Evolutionary conservation across 164 flowering plant species (phyloP).

Genomic region (Dillenia turbinata): DNA sequence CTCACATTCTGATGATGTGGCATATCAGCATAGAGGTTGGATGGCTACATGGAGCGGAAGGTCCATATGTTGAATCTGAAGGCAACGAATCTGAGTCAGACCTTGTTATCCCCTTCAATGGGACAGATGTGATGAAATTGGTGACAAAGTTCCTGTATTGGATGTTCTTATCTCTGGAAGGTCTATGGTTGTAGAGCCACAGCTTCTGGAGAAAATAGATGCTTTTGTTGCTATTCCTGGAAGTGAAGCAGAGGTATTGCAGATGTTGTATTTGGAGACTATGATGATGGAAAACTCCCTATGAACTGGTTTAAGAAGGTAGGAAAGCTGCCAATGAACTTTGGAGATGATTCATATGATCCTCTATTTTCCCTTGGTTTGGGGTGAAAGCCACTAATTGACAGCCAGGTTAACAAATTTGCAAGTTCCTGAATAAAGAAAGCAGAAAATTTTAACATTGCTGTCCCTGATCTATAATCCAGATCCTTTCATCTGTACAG

Average conservation of each 20-base stretch:
- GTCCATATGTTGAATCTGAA: conserved; percentile 59
- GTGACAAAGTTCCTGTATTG: conserved; percentile 62
- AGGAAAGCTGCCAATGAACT: conserved; percentile 64
- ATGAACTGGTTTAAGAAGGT: conserved; percentile 66
- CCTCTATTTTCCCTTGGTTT: conserved; percentile 69
- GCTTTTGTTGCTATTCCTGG: conserved; percentile 85
- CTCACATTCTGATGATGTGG: conserved; percentile 86
- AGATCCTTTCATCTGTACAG: no score
- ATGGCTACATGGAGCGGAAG: conserved; percentile 80
- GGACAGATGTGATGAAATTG: conserved; percentile 45
- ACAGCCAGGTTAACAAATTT: not conserved
- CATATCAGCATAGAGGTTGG: conserved; percentile 94
- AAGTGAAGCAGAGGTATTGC: conserved; percentile 63
- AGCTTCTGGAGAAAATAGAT: conserved; percentile 52
- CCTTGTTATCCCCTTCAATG: conserved; percentile 60
- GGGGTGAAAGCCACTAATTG: conserved; percentile 40
- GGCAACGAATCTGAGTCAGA: conserved; percentile 48
- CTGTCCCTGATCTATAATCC: no score
- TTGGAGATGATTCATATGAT: conserved; percentile 38
- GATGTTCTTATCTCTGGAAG: conserved; percentile 71
- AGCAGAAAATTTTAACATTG: no score
- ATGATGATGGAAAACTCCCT: conserved; percentile 60
- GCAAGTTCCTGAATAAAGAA: no score
- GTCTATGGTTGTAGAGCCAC: conserved; percentile 59
- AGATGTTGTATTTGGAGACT: conserved; percentile 78